Base-by-base conservation (phyloP, 2,329 filamentous ascomycete genomes). In the Didymella glomerata region DNA sequence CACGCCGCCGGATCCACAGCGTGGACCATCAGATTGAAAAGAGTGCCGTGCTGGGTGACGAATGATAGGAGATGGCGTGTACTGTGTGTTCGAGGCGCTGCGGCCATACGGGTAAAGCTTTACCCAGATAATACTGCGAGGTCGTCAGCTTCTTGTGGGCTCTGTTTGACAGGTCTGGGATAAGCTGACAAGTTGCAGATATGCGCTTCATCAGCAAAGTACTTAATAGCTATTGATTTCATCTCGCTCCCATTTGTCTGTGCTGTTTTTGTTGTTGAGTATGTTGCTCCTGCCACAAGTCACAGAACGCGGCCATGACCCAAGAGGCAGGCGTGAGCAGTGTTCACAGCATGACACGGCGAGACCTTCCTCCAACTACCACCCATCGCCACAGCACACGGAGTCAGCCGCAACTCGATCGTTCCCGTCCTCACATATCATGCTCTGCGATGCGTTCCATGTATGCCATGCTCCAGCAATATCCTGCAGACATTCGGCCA, bases 1-100 rank as follows among this genome's bases (percentile, higher is more conserved):
- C 22, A 63, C 58, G 14, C 65, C 66, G 27, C 58, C 60, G 3
- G 27, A 36, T 18, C 30, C 28, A n/a, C 25, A 34, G 18, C 32
- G 40, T 14, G 40, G 27, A 14, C 3, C 36, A 9, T 40, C 30
- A 20, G n/a, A 20, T n/a, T 20, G 36, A 20, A 8, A 8, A 11
- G 36, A 20, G 13, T 27, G 34, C 9, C 13, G 7, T 13, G 20
- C 11, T 14, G 18, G 18, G 10, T 11, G n/a, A 38, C 18, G 38
- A 18, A 13, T 10, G 38, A 41, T 24, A 13, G 8, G 18, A 20
- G 10, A 22, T 24, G 18, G 18, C 18, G 3, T 20, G 18, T 4
- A 41, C 38, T 22, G 20, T n/a, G 38, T 3, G 9, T 8, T 24
- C 13, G 38, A 41, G 34, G 7, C n/a, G 34, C 34, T 7, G n/a